These are phyloP conservation scores for Chytriomyces confervae DNA, from an alignment of 192 early-diverging fungal species.

Conservation along the genomic window DNA sequence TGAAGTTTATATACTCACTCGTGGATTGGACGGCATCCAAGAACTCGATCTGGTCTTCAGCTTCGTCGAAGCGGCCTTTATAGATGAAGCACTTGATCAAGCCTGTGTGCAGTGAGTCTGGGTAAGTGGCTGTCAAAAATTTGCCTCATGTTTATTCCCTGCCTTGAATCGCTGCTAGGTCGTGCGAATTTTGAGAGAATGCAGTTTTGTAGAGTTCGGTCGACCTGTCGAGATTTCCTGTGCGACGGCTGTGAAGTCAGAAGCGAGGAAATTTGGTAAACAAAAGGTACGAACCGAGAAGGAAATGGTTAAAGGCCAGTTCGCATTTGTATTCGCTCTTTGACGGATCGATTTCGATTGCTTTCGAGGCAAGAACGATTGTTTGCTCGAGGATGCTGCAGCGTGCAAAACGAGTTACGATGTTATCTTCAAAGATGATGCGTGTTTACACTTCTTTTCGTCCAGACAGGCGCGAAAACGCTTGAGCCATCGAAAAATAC, in stretches of 20 bases:
- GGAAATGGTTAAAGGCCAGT: slow-evolving; percentile 48
- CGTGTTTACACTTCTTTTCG: slow-evolving; percentile 29
- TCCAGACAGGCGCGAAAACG: slow-evolving; percentile 48
- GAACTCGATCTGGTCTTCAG: slow-evolving; percentile 64
- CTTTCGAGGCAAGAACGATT: slow-evolving; percentile 36
- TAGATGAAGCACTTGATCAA: slow-evolving; percentile 53
- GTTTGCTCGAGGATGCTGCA: slow-evolving; percentile 50
- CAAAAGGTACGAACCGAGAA: slow-evolving; percentile 15
- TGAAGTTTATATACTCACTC: slow-evolving; percentile 24
- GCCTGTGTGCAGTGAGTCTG: slow-evolving; percentile 29
- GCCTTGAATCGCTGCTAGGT: slow-evolving; percentile 36
- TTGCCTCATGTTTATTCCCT: background rate
- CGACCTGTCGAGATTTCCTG: slow-evolving; percentile 32
- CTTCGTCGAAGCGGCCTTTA: slow-evolving; percentile 46
- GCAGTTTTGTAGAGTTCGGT: slow-evolving; percentile 23
- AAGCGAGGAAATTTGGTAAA: background rate
- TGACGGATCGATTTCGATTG: slow-evolving; percentile 40
- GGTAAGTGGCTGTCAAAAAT: background rate
- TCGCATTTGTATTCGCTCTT: slow-evolving; percentile 45
- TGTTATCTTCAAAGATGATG: background rate
- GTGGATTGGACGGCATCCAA: slow-evolving; percentile 52
- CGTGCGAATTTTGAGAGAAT: slow-evolving; percentile 31
- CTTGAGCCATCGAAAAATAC: slow-evolving; percentile 35
- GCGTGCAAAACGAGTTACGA: background rate
- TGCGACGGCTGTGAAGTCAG: background rate